Evolutionary conservation across 768 basidiomycete species (phyloP), one percentile per base, ranked within the genome.

Genomic region (Rossbeevera mucosa): DNA sequence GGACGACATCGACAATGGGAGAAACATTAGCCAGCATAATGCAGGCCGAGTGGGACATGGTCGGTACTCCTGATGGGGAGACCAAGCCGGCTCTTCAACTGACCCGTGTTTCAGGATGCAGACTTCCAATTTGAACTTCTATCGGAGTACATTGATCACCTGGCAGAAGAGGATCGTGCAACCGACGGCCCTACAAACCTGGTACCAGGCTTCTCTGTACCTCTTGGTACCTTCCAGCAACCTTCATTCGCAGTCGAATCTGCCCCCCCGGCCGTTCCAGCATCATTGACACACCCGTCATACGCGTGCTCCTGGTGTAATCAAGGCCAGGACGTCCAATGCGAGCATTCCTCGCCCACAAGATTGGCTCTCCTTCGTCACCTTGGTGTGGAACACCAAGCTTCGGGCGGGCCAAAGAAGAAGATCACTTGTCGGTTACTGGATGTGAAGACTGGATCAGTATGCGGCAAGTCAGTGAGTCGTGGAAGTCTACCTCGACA

Each of bases 401-500:
- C 61, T 4, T 44, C 44, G 2, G 36, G 36, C 9, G 36, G 36
- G 36, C 2, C 36, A 38, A 38, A 18, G 18, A 18, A 18, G 18
- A 12, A 0, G 4, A 47, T 58, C 8, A 24, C 14, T 7, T 65
- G 66, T 48, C 49, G 8, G 6, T 33, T 67, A 22, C 29, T 51
- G 24, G 11, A 53, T 40, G n/a, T 41, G 14, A 45, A 31, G 29
- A 53, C 1, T 7, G 16, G 14, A 36, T 56, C 41, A 24, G 24
- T 29, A 0, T 68, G 64, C 26, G 38, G 28, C 3, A 7, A 0
- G 6, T 0, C 6, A 8, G 47, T 45, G 36, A 60, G 52, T 9
- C 38, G 66, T 22, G 52, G 47, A 24, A 56, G 24, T 21, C 38
- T 63, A 11, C 22, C 64, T 22, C 44, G 64, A 1, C 66, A 65